phyloP scores from a whole-genome alignment of 1,284 basidiomycete species.

The Heimioporus retisporus region DNA sequence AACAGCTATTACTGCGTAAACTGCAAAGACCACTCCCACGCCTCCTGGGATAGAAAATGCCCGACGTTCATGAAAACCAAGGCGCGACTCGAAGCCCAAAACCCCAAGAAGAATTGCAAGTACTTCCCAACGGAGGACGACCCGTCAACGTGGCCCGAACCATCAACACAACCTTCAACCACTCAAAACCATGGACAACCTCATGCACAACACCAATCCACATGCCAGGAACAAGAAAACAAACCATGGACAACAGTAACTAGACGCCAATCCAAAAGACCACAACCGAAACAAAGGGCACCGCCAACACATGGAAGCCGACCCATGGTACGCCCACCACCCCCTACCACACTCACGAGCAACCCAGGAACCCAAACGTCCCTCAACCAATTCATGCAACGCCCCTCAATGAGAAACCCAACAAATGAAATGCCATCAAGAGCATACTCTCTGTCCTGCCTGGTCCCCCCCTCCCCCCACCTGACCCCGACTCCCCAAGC shows the following conservation, averaged over 20 bases:
- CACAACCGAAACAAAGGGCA: background rate
- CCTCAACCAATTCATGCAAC: too few relatives aligned
- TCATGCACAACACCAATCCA: too few relatives aligned
- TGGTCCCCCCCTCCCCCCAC: too few relatives aligned
- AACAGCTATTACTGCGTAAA: too few relatives aligned
- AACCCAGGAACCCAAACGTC: too few relatives aligned
- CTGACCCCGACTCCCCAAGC: background rate
- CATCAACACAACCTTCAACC: background rate
- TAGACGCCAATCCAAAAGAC: background rate
- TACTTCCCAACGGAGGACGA: background rate
- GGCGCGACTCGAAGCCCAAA: background rate
- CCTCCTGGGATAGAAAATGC: background rate
- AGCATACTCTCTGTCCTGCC: too few relatives aligned
- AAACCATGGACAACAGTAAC: background rate
- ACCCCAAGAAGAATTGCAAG: background rate
- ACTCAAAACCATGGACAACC: background rate
- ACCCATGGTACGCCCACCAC: too few relatives aligned
- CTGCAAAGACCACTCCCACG: too few relatives aligned
- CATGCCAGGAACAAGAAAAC: too few relatives aligned
- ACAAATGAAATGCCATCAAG: too few relatives aligned
- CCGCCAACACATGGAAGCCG: background rate
- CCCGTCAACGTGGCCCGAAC: background rate
- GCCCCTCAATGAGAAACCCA: too few relatives aligned
- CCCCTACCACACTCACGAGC: too few relatives aligned
- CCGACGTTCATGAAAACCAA: background rate